Percentiles rank a stretch among this genome's conserved stretches.
Evolutionary conservation across 1,284 basidiomycete genomes (phyloP).

Genomic region (Sporisorium exsertum): DNA sequence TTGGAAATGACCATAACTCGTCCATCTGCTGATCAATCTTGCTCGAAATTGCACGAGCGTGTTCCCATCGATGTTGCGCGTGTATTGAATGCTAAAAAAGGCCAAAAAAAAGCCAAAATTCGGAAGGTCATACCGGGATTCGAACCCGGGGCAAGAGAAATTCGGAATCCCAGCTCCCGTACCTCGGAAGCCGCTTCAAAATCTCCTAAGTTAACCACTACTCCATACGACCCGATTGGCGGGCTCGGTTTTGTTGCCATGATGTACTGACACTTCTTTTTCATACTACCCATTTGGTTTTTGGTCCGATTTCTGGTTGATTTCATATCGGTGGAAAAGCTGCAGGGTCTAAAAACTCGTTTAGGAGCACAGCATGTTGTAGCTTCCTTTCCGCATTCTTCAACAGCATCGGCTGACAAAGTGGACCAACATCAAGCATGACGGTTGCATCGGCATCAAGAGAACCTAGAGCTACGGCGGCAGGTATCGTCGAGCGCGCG

Average conservation of each 20-base stretch:
- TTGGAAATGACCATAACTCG: conserved; percentile 7
- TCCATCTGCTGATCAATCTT: conserved; percentile 25
- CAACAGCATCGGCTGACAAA: background rate
- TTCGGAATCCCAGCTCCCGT: background rate
- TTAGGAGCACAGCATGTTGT: background rate
- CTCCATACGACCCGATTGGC: conserved; percentile 46
- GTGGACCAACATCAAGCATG: background rate
- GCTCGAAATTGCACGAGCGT: conserved; percentile 10
- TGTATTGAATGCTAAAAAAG: background rate
- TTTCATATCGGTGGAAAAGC: too few species aligned
- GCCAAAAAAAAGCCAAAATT: too few species aligned
- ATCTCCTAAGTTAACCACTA: conserved; percentile 56
- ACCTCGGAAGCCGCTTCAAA: conserved; percentile 13
- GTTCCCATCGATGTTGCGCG: background rate
- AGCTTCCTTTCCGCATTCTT: background rate
- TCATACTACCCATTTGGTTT: too few species aligned
- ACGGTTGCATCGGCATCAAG: conserved; percentile 13
- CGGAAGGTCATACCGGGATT: conserved; percentile 51
- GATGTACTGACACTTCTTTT: too few species aligned
- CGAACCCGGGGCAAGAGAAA: conserved; percentile 52
- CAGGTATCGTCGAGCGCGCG: conserved; percentile 87
- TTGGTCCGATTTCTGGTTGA: background rate
- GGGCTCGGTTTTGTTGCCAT: too few species aligned
- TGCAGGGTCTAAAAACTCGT: conserved; percentile 23
- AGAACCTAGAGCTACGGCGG: conserved; percentile 78